Conservation (phyloP, 148 eudicot species). For the Simmondsia chinensis region DNA sequence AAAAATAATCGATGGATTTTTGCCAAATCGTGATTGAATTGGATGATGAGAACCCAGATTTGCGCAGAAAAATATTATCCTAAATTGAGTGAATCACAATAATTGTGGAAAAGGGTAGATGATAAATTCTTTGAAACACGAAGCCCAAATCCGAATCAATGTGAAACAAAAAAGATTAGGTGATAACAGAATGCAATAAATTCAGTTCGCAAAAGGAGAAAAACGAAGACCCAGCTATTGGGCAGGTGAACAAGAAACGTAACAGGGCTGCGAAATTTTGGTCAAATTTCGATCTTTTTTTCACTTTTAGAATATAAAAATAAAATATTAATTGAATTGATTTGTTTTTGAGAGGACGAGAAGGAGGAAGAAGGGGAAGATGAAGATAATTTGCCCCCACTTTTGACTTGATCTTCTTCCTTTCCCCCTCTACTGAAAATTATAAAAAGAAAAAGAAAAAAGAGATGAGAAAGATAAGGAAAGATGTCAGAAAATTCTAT, state of each 20-base stretch:
- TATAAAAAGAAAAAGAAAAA: not conserved
- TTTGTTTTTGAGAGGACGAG: not conserved
- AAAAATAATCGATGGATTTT: slow-evolving; percentile 9
- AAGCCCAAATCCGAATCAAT: not conserved
- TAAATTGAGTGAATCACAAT: too few relatives aligned
- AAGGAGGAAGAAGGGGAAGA: too few relatives aligned
- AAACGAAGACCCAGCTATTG: not conserved
- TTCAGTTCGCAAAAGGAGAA: not conserved
- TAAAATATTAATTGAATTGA: not conserved
- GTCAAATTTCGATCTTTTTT: not conserved
- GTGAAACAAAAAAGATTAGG: not conserved
- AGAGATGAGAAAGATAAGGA: not conserved
- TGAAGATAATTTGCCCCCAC: slow-evolving; percentile 16
- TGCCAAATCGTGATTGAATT: too few relatives aligned
- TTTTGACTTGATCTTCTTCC: slow-evolving; percentile 28
- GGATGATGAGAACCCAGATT: not conserved
- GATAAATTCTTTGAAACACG: too few relatives aligned
- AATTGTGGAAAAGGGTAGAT: too few relatives aligned
- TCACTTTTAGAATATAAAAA: not conserved
- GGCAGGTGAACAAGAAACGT: slow-evolving; percentile 13
- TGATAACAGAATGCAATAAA: slow-evolving; percentile 1
- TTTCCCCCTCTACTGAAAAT: not conserved
- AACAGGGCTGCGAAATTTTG: too few relatives aligned
- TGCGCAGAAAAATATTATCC: too few relatives aligned
- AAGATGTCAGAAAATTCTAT: slow-evolving; percentile 9